Base-by-base conservation (phyloP, 306 rosid species). In the Arachis stenosperma region DNA sequence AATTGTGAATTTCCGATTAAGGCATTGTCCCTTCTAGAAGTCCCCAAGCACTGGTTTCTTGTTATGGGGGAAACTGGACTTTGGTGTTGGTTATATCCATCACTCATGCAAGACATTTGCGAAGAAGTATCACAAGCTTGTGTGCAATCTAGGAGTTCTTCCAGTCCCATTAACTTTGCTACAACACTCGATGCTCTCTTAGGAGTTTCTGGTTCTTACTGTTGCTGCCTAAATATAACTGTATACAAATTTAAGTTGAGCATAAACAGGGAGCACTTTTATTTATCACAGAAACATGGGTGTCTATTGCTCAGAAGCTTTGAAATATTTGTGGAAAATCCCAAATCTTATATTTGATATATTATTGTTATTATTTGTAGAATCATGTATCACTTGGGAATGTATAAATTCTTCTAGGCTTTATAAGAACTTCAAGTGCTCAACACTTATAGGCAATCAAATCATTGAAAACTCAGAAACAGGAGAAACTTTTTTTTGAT, bases 151-250 rank as follows among this genome's bases (percentile, higher is more conserved):
- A 90, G 79, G 68, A 90, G 75, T 48, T 83, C 48, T 40, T 91
- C 98, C 80, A 95, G 61, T 65, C 99, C 99, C 99, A 95, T 95
- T 82, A 95, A 84, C 86, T 86, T 91, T 33, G 96, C 96, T 6
- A 95, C 88, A 15, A 95, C 85, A 44, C 84, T 84, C 1, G 96
- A 89, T 43, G 89, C 61, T 79, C 84, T 75, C 67, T 67, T 84
- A 11, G 85, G 71, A 48, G 85, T 84, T 65, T 84, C 92, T 9
- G 91, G 81, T 75, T 94, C 97, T 77, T 78, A 86, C 17, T 17
- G 17, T 77, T 71, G 71, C 84, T 79, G 85, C 67, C 67, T 39
- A 7, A 7, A 47, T 11, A 13, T 12, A 61, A 39, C 36, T 61
- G 17, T 13, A n/a, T 3, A 7, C 39, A 27, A 6, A 50, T 29